Evolutionary conservation across 2,329 filamentous ascomycete species (phyloP).

Genomic region (Bipolaris zeicola): DNA sequence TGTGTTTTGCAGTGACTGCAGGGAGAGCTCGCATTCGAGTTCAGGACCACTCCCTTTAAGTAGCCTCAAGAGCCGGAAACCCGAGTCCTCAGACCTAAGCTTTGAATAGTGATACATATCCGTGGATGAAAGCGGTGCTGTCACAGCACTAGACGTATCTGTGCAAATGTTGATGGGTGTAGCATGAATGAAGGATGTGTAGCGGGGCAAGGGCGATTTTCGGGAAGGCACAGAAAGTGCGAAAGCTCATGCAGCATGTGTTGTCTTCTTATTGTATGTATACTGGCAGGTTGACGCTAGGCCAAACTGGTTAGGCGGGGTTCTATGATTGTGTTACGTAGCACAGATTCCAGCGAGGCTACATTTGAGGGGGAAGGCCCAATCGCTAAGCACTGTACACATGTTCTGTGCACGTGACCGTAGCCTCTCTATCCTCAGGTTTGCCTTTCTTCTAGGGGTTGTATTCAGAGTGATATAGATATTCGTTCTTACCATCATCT

Average conservation of each 20-base stretch:
- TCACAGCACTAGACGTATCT: not conserved
- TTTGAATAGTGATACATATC: not conserved
- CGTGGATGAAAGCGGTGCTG: not conserved
- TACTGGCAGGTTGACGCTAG: not conserved
- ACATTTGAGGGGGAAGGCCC: too few relatives aligned
- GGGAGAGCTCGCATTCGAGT: not conserved
- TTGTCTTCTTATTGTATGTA: not conserved
- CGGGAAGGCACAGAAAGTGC: not conserved
- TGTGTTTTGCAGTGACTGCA: not conserved
- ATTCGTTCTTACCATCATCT: too few relatives aligned
- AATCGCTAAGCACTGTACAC: too few relatives aligned
- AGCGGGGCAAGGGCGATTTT: not conserved
- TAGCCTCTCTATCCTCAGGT: too few relatives aligned
- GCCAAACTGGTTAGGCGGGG: not conserved
- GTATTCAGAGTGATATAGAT: too few relatives aligned
- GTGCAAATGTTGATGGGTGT: not conserved
- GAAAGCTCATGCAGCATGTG: not conserved
- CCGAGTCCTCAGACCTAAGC: not conserved
- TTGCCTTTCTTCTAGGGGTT: too few relatives aligned
- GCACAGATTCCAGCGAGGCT: too few relatives aligned
- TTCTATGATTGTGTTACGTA: not conserved
- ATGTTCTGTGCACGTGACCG: not conserved
- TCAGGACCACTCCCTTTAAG: not conserved
- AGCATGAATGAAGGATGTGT: not conserved
- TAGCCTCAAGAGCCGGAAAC: not conserved